A percentile compares a stretch with the other conserved stretches of the same genome.
Evolutionary conservation across 2,329 filamentous ascomycete species (phyloP).

Genomic region (Incumbomyces delicatus): DNA sequence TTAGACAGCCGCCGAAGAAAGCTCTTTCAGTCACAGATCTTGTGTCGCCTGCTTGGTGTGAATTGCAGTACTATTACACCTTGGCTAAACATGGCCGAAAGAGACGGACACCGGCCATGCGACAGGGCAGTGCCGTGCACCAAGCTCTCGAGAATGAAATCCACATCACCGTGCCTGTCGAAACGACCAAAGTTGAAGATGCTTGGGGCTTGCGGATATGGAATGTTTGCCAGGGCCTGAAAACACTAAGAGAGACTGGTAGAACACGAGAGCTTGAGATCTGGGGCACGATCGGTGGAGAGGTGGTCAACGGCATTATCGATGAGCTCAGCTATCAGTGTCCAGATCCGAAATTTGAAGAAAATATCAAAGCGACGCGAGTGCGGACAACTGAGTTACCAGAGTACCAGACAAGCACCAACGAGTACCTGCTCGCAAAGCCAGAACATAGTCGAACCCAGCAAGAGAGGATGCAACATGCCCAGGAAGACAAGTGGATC

Average conservation of each 20-base stretch:
- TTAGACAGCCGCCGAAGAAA: conserved; percentile 66
- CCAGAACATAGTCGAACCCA: conserved; percentile 16
- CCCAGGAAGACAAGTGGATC: conserved; percentile 30
- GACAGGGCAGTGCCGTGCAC: conserved; percentile 68
- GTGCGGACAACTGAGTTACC: conserved; percentile 34
- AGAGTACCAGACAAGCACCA: conserved; percentile 37
- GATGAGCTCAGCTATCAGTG: conserved; percentile 73
- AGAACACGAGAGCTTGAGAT: conserved; percentile 68
- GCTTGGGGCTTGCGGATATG: conserved; percentile 72
- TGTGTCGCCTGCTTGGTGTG: conserved; percentile 86
- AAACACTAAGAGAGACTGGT: conserved; percentile 60
- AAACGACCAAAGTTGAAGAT: conserved; percentile 67
- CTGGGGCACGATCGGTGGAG: conserved; percentile 73
- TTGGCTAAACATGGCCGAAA: conserved; percentile 68
- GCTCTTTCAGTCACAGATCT: conserved; percentile 81
- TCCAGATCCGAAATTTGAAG: conserved; percentile 59
- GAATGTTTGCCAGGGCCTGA: conserved; percentile 81
- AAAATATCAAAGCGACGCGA: conserved; percentile 46
- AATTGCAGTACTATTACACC: conserved; percentile 85
- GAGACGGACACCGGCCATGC: conserved; percentile 72
- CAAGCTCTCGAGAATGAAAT: conserved; percentile 77
- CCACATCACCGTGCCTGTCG: conserved; percentile 64
- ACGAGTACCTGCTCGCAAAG: conserved; percentile 32
- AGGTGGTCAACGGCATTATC: conserved; percentile 81
- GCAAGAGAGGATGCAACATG: conserved; percentile 15